These are phyloP conservation scores for Tricholomella constricta DNA, from an alignment of 768 basidiomycete genomes.

Conservation along the genomic window DNA sequence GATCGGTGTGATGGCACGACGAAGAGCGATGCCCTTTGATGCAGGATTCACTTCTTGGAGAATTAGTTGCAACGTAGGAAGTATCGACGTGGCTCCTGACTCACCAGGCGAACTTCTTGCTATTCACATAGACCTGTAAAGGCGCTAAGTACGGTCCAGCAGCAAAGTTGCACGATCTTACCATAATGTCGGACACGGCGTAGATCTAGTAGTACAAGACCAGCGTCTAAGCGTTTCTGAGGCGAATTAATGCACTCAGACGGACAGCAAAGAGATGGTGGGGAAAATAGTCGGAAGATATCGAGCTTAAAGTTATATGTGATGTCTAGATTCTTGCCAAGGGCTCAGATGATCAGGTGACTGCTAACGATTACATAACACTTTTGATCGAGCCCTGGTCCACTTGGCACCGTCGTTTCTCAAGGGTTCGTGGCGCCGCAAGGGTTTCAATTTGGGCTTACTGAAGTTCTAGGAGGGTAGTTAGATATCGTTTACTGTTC, in stretches of 20 bases:
- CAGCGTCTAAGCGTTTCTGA: not conserved
- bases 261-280: not conserved
- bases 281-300: not conserved
- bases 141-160: not conserved
- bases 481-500: too few species aligned
- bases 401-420: too few species aligned
- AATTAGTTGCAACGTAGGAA: slow-evolving; percentile 5
- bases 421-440: not conserved
- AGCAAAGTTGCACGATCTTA: not conserved
- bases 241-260: not conserved
- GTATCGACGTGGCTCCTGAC: slow-evolving; percentile 14
- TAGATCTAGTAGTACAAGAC: not conserved
- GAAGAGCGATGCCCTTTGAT: slow-evolving; percentile 95
- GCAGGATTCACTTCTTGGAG: slow-evolving; percentile 71
- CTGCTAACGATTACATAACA: not conserved
- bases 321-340: not conserved
- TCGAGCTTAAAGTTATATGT: not conserved
- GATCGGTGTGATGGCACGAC: slow-evolving; percentile 80
- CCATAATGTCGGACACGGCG: slow-evolving; percentile 8
- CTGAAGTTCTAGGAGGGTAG: too few species aligned
- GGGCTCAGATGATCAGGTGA: not conserved
- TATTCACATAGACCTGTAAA: slow-evolving; percentile 69
- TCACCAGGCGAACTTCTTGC: slow-evolving; percentile 77
- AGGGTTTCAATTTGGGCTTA: not conserved
- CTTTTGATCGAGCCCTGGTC: too few species aligned